Percentiles rank a stretch among this genome's conserved stretches.
Conservation (phyloP, 83 land plant genomes). For the Diphasiastrum complanatum region DNA sequence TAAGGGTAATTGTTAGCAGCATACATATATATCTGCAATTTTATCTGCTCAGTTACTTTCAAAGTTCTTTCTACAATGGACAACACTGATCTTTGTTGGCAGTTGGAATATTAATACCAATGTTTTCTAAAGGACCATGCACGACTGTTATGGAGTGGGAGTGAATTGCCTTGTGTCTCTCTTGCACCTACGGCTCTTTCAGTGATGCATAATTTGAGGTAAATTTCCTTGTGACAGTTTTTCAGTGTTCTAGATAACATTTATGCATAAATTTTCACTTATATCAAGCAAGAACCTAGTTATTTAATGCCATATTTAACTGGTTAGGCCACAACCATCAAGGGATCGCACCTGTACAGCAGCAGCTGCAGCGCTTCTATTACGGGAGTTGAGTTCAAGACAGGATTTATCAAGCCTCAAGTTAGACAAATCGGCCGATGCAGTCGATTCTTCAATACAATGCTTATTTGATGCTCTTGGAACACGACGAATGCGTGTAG, state of each 20-base stretch:
- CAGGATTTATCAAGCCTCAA: slow-evolving; percentile 1
- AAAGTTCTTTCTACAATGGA: no score
- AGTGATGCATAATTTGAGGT: slow-evolving; percentile 44
- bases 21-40: no score
- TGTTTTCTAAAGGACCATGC: slow-evolving; percentile 46
- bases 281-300: neutral
- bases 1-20: no score
- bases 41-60: no score
- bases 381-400: slow-evolving; percentile 28
- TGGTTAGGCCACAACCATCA: slow-evolving; percentile 45
- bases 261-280: no score
- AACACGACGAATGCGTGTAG: slow-evolving; percentile 28
- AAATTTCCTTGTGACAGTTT: slow-evolving; percentile 3
- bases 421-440: slow-evolving; percentile 32
- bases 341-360: slow-evolving; percentile 44
- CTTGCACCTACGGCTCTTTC: slow-evolving; percentile 28
- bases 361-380: slow-evolving; percentile 35
- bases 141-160: slow-evolving; percentile 22
- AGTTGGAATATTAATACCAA: no score
- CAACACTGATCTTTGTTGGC: no score
- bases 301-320: neutral
- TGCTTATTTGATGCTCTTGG: slow-evolving; percentile 31
- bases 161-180: slow-evolving; percentile 25
- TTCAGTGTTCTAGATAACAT: neutral
- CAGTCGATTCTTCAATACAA: slow-evolving; percentile 27